A percentile compares a stretch with the other conserved stretches of the same genome.
Conservation (phyloP, 306 rosid genomes). For the Cucumis hystrix region DNA sequence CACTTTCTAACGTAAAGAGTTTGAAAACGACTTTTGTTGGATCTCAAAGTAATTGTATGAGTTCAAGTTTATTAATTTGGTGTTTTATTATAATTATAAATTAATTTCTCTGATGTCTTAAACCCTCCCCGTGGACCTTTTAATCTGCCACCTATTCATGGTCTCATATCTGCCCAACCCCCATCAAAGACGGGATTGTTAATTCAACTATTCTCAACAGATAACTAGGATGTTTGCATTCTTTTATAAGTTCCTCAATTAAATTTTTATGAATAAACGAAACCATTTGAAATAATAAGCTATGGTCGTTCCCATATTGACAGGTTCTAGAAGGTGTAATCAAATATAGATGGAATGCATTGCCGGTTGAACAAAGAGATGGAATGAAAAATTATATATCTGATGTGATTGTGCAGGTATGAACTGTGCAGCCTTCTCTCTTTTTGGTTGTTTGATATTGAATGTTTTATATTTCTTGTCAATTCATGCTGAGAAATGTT, state of each 20-base stretch:
- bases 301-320: background rate
- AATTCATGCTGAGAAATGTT: background rate
- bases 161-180: background rate
- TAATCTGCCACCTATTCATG: background rate
- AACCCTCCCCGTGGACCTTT: background rate
- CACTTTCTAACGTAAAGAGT: background rate
- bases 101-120: background rate
- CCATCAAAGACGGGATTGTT: background rate
- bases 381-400: conserved; percentile 99
- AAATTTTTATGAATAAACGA: no score
- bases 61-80: background rate
- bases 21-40: background rate
- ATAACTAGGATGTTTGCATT: background rate
- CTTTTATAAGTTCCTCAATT: background rate
- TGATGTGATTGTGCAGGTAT: conserved; percentile 90
- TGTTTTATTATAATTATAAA: background rate
- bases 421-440: background rate
- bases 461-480: background rate
- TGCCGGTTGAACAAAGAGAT: conserved; percentile 93
- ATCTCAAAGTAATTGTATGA: background rate
- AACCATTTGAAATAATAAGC: background rate
- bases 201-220: background rate
- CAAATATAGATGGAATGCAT: conserved; percentile 95
- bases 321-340: conserved; percentile 98
- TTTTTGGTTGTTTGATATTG: background rate